Conservation (phyloP, 805 yeast genomes). For the Komagataella pseudopastoris region DNA sequence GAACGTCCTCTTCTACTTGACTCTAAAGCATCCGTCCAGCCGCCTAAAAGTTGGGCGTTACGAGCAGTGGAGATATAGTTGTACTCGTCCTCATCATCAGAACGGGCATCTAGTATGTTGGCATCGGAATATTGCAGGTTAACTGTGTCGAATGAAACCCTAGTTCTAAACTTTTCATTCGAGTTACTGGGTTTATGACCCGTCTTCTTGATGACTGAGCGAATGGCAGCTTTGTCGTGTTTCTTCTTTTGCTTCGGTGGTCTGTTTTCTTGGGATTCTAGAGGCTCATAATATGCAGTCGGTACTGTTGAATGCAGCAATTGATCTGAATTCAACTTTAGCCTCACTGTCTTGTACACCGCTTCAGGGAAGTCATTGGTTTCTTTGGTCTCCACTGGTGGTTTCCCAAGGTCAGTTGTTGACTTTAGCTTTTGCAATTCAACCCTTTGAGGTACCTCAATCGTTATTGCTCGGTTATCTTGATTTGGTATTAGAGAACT, state of each 20-base stretch:
- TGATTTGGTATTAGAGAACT: not conserved
- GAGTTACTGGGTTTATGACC: not conserved
- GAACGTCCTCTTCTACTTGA: not conserved
- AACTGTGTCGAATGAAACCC: conserved; percentile 44
- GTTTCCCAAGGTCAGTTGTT: not conserved
- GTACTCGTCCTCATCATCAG: conserved; percentile 8
- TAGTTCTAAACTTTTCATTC: conserved; percentile 6
- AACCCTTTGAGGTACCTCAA: not conserved
- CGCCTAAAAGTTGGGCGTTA: not conserved
- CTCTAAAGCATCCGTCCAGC: not conserved
- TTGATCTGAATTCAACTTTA: not conserved
- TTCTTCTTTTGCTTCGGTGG: conserved; percentile 3
- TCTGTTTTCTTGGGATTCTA: not conserved
- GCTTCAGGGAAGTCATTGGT: not conserved
- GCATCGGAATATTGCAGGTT: conserved; percentile 20
- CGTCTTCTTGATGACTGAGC: not conserved
- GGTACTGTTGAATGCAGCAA: not conserved
- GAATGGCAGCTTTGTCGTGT: not conserved
- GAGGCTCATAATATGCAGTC: not conserved
- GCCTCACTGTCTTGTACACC: not conserved
- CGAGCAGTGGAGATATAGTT: not conserved
- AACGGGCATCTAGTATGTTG: conserved; percentile 9
- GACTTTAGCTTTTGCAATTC: not conserved
- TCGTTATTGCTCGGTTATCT: not conserved
- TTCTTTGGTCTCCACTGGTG: not conserved